A percentile compares a stretch with the other conserved stretches of the same genome.
phyloP scores from a whole-genome alignment of 192 early-diverging fungal genomes.

The Mortierella claussenii region DNA sequence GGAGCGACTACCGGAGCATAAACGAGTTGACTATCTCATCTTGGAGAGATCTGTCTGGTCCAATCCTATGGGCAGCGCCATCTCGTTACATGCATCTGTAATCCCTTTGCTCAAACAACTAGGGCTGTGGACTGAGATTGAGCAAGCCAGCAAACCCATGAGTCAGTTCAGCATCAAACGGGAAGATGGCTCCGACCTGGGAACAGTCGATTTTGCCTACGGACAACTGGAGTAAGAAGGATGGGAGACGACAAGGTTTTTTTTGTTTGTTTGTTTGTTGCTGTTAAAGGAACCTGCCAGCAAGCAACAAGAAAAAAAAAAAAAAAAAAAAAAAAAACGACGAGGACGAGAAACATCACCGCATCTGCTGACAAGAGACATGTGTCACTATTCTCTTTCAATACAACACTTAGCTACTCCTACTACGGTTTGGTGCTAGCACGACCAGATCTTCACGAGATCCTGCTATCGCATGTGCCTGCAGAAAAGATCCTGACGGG shows the following conservation, averaged over 20 bases:
- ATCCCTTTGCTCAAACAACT: conserved; percentile 40
- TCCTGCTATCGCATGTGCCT: conserved; percentile 26
- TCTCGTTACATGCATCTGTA: conserved; percentile 41
- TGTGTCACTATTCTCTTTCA: too few species aligned
- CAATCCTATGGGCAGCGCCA: conserved; percentile 40
- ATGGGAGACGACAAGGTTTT: not conserved
- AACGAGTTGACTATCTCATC: conserved; percentile 44
- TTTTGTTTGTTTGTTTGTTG: conserved; percentile 3
- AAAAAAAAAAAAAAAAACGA: too few species aligned
- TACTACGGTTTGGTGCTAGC: conserved; percentile 37
- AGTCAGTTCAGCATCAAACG: conserved; percentile 51
- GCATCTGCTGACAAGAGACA: too few species aligned
- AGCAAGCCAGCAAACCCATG: conserved; percentile 41
- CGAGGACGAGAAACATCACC: not conserved
- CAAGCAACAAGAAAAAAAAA: too few species aligned
- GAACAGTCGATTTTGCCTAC: conserved; percentile 37
- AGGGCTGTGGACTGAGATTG: conserved; percentile 36
- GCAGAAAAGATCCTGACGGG: conserved; percentile 37
- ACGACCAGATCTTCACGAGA: conserved; percentile 31
- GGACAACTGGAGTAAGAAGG: conserved; percentile 24
- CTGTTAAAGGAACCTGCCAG: too few species aligned
- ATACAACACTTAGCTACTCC: conserved; percentile 32
- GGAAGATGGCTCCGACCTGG: conserved; percentile 45
- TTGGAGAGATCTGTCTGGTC: conserved; percentile 25
- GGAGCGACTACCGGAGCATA: conserved; percentile 39